Base-by-base conservation (phyloP, 495 filamentous ascomycete genomes). In the Terfezia boudieri region DNA sequence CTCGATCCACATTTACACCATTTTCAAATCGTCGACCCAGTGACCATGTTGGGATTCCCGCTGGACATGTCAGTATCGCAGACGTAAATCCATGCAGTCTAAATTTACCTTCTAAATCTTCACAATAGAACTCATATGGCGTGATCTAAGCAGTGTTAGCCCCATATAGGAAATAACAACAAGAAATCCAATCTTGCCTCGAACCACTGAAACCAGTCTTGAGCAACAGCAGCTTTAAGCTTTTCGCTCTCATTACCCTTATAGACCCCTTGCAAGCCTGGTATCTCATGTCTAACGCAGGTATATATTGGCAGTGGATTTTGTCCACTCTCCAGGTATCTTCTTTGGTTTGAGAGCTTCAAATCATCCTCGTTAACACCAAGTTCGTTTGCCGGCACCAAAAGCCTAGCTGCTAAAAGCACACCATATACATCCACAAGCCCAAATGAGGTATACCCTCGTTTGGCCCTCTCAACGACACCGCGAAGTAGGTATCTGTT, bases 201-300 rank as follows among this genome's bases (percentile, higher is more conserved):
- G 59, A 94, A 96, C 90, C 90, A 98, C 61, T 98, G 89, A 59
- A 98, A 98, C 84, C 87, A 98, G 2, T 84, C 73, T 46, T 67
- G 68, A 53, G 80, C 71, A 0, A 69, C 49, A 16, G 57, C 59
- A 16, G 55, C 52, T 20, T 67, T 60, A 2, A 65, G 58, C 22
- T 71, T 68, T 37, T 76, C 73, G 16, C 55, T 61, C 52, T 64
- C 22, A 68, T 70, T 14, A 64, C 70, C 4, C 61, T 68, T n/a
- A 69, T 54, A 0, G 68, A 59, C 16, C 4, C 49, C 49, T 51
- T 71, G 67, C 37, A 75, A 65, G 11, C 81, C 66, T 0, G 90
- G 90, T n/a, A 96, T 94, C 65, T 98, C 89, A 64, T 98, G 90
- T 12, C 90, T 78, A 2, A 98, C 88, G 1, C 86, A 86, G 2